A percentile compares a stretch with the other conserved stretches of the same genome.
phyloP scores from a whole-genome alignment of 2,329 filamentous ascomycete species.

The Exophiala aquamarina region DNA sequence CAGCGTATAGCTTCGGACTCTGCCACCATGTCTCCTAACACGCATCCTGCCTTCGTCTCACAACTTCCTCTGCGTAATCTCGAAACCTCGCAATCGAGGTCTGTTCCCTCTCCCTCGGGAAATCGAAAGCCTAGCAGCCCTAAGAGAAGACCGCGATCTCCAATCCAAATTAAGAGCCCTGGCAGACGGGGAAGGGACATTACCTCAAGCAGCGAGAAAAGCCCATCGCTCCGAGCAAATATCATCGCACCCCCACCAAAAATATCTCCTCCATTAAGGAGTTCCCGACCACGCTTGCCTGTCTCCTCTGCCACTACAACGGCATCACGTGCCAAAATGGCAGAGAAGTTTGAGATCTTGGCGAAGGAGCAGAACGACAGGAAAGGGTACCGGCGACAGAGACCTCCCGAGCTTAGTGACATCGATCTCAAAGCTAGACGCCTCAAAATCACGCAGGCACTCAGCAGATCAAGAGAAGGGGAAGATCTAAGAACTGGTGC shows the following conservation, averaged over 20 bases:
- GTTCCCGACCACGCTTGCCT: slow-evolving; percentile 76
- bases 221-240: slow-evolving; percentile 67
- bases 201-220: slow-evolving; percentile 48
- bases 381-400: slow-evolving; percentile 39
- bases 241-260: slow-evolving; percentile 70
- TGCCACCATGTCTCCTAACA: slow-evolving; percentile 7
- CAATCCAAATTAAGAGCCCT: slow-evolving; percentile 36
- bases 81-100: slow-evolving; percentile 18
- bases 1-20: slow-evolving; percentile 19
- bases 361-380: slow-evolving; percentile 38
- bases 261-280: slow-evolving; percentile 75
- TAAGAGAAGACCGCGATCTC: slow-evolving; percentile 30
- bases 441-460: slow-evolving; percentile 79
- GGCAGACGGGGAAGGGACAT: slow-evolving; percentile 35
- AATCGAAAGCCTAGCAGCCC: slow-evolving; percentile 26
- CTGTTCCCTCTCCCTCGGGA: slow-evolving; percentile 20
- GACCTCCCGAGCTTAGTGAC: slow-evolving; percentile 64
- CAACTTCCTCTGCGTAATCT: slow-evolving; percentile 18
- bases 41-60: slow-evolving; percentile 3
- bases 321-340: slow-evolving; percentile 65
- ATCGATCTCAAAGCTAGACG: slow-evolving; percentile 83
- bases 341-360: slow-evolving; percentile 54
- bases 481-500: slow-evolving; percentile 18
- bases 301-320: slow-evolving; percentile 74
- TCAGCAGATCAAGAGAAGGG: slow-evolving; percentile 58